A percentile compares a stretch with the other conserved stretches of the same genome.
Conservation (phyloP, 345 rosid species). For the Cardamine chenopodiifolia region DNA sequence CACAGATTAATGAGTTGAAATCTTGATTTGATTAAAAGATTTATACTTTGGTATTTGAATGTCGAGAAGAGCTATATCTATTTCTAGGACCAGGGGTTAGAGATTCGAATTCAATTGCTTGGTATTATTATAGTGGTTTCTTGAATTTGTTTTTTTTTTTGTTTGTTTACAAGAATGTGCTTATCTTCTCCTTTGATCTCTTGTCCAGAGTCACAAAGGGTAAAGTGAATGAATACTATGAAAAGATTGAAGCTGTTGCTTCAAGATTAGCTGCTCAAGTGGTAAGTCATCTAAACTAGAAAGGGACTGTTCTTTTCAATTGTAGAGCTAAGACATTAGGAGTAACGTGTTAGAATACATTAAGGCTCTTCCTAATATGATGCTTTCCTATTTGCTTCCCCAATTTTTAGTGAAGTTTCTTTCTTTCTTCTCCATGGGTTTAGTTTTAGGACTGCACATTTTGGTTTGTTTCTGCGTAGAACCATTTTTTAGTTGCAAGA, state of each 20-base stretch:
- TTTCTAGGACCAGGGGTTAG: background rate
- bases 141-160: background rate
- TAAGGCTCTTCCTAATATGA: background rate
- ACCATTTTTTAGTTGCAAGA: background rate
- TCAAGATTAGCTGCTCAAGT: constrained; percentile 53
- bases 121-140: background rate
- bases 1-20: background rate
- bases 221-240: constrained; percentile 72
- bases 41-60: background rate
- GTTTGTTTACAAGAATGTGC: too few relatives aligned
- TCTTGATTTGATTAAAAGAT: background rate
- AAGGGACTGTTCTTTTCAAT: background rate
- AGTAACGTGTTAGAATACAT: too few relatives aligned
- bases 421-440: too few relatives aligned
- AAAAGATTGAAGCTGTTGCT: constrained; percentile 77
- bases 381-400: constrained; percentile 2
- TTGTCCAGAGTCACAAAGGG: constrained; percentile 67
- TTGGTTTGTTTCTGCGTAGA: background rate
- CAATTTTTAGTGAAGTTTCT: too few relatives aligned
- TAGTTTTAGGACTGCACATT: background rate
- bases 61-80: background rate
- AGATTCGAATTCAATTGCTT: background rate
- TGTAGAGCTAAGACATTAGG: background rate
- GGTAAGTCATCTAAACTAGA: constrained; percentile 47
- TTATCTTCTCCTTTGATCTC: constrained; percentile 24